These are phyloP conservation scores for Aspergillus arachidicola DNA, from an alignment of 2,329 filamentous ascomycete genomes.

Conservation along the genomic window DNA sequence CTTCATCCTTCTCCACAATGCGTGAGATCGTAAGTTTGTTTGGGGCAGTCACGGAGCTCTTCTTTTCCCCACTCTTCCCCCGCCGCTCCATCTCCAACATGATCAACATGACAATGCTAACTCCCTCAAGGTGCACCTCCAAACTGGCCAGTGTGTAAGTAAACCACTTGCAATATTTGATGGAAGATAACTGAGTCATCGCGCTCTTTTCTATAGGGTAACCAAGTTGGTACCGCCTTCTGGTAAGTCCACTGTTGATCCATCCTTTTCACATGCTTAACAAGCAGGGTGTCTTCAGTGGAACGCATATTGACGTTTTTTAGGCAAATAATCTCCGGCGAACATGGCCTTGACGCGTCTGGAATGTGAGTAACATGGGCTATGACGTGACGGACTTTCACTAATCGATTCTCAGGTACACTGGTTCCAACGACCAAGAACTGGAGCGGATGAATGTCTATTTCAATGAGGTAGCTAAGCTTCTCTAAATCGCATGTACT, in stretches of 20 bases:
- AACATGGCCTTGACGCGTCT: conserved; percentile 96
- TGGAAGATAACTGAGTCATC: conserved; percentile 24
- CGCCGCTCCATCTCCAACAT: background rate
- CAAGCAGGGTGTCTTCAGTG: background rate
- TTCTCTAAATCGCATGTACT: background rate
- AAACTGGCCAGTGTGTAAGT: conserved; percentile 99
- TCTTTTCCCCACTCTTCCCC: conserved; percentile 22
- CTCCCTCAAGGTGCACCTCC: conserved; percentile 86
- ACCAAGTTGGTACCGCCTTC: conserved; percentile 99
- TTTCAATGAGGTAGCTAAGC: conserved; percentile 78
- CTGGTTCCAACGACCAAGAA: conserved; percentile 97
- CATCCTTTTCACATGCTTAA: background rate
- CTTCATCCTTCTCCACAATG: conserved; percentile 56
- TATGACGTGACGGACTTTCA: background rate
- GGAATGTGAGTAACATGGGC: conserved; percentile 72
- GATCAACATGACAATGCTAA: conserved; percentile 30
- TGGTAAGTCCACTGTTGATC: conserved; percentile 62
- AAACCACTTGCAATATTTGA: conserved; percentile 3
- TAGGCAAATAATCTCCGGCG: conserved; percentile 80
- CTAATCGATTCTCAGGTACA: conserved; percentile 66
- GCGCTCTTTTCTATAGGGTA: conserved; percentile 67
- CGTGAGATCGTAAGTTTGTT: conserved; percentile 70
- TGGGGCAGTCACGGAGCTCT: conserved; percentile 32
- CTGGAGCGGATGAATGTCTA: conserved; percentile 99
- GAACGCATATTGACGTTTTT: conserved; percentile 42